These are phyloP conservation scores for Aspergillus ochraceoroseus DNA, from an alignment of 2,329 filamentous ascomycete species.

Conservation along the genomic window DNA sequence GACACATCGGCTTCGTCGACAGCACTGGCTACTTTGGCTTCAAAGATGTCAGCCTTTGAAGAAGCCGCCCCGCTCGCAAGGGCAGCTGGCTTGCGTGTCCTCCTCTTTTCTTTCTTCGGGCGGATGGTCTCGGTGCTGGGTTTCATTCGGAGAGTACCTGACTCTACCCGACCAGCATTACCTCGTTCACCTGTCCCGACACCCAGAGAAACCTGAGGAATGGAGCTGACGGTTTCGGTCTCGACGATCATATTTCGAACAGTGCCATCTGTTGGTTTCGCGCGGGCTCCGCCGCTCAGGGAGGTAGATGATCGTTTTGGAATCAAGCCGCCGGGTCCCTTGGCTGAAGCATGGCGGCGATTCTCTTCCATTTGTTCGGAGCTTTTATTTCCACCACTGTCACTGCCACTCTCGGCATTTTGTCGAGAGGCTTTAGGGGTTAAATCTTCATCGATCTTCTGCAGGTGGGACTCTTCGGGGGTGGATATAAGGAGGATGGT, in stretches of 20 bases:
- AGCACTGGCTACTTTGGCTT: conserved; percentile 91
- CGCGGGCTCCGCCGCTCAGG: conserved; percentile 52
- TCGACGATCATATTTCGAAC: conserved; percentile 93
- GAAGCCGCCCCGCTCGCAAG: conserved; percentile 56
- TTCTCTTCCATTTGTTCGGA: conserved; percentile 36
- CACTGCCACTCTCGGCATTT: conserved; percentile 57
- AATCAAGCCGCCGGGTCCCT: conserved; percentile 51
- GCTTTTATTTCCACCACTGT: conserved; percentile 45
- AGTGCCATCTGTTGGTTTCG: conserved; percentile 67
- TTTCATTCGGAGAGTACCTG: conserved; percentile 73
- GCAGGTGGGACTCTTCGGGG: conserved; percentile 34
- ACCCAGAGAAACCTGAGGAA: conserved; percentile 75
- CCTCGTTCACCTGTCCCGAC: conserved; percentile 54
- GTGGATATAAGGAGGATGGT: conserved; percentile 40
- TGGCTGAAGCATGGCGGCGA: conserved; percentile 36
- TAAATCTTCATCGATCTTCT: conserved; percentile 37
- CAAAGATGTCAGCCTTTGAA: conserved; percentile 96
- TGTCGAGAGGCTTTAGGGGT: conserved; percentile 42
- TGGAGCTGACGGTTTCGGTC: conserved; percentile 88
- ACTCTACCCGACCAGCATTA: conserved; percentile 56
- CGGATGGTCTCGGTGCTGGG: conserved; percentile 93
- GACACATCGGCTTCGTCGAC: conserved; percentile 95
- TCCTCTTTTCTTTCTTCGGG: conserved; percentile 90
- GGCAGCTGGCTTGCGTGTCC: conserved; percentile 67
- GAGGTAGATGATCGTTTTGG: conserved; percentile 65